Percentiles rank a stretch among this genome's conserved stretches.
Evolutionary conservation across 2,329 filamentous ascomycete genomes (phyloP).

Genomic region (Exophiala xenobiotica): DNA sequence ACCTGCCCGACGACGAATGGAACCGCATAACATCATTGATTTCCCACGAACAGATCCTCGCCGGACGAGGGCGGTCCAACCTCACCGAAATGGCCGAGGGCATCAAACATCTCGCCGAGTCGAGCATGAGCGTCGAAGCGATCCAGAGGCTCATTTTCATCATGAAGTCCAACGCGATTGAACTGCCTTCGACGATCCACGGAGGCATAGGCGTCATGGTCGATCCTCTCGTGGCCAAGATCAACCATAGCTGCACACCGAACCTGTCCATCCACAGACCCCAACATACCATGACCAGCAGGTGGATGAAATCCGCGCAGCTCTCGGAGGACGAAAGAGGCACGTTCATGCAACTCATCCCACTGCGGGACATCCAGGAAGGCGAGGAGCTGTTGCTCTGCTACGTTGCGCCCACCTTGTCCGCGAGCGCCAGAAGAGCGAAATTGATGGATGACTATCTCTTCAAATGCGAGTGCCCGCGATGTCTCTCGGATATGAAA

Average conservation of each 20-base stretch:
- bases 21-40: conserved; percentile 5
- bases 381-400: conserved; percentile 61
- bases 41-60: conserved; percentile 53
- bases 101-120: conserved; percentile 53
- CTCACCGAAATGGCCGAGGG: conserved; percentile 55
- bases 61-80: conserved; percentile 43
- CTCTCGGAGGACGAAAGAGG: conserved; percentile 10
- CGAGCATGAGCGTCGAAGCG: conserved; percentile 43
- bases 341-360: conserved; percentile 10
- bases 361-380: conserved; percentile 50
- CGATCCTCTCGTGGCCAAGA: conserved; percentile 54
- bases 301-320: conserved; percentile 32
- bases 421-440: conserved; percentile 46
- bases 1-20: conserved; percentile 43
- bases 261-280: conserved; percentile 51
- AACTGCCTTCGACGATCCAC: conserved; percentile 55
- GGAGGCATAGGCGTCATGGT: conserved; percentile 61
- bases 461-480: conserved; percentile 56
- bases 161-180: conserved; percentile 55
- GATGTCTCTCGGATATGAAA: conserved; percentile 9
- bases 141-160: conserved; percentile 42
- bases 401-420: conserved; percentile 59
- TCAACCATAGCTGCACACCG: conserved; percentile 63
- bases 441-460: conserved; percentile 57
- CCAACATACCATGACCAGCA: conserved; percentile 19